Evolutionary conservation across 345 rosid genomes (phyloP).

Genomic region (Erysimum cheiranthoides): DNA sequence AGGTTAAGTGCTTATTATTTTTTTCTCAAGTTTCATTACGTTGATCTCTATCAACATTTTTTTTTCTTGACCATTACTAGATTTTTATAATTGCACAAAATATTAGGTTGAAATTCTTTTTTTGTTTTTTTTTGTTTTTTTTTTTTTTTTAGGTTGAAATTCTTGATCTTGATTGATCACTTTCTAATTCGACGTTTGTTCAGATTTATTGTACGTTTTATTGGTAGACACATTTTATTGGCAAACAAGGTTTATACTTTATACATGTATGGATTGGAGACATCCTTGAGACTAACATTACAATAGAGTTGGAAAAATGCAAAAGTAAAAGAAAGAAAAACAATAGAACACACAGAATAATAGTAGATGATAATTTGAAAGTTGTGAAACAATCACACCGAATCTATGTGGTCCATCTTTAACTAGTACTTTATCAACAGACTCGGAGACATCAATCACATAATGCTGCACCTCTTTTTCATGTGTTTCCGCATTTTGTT

Average conservation of each 20-base stretch:
- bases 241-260: not conserved
- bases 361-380: conserved; percentile 6
- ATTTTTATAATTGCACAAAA: no score
- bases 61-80: no score
- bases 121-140: no score
- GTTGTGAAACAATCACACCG: not conserved
- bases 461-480: not conserved
- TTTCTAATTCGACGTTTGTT: not conserved
- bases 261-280: not conserved
- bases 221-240: not conserved
- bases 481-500: not conserved
- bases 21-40: no score
- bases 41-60: no score
- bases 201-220: not conserved
- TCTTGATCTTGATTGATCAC: not conserved
- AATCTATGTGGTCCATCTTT: not conserved
- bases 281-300: not conserved
- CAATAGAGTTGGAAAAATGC: conserved; percentile 12
- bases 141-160: no score
- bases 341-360: conserved; percentile 12
- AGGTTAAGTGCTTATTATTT: no score
- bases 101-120: no score
- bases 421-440: not conserved
- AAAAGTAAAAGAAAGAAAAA: conserved; percentile 5
- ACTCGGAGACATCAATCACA: conserved; percentile 6